These are phyloP conservation scores for Globisporangium solare DNA, from an alignment of 352 stramenopile species.

Conservation along the genomic window DNA sequence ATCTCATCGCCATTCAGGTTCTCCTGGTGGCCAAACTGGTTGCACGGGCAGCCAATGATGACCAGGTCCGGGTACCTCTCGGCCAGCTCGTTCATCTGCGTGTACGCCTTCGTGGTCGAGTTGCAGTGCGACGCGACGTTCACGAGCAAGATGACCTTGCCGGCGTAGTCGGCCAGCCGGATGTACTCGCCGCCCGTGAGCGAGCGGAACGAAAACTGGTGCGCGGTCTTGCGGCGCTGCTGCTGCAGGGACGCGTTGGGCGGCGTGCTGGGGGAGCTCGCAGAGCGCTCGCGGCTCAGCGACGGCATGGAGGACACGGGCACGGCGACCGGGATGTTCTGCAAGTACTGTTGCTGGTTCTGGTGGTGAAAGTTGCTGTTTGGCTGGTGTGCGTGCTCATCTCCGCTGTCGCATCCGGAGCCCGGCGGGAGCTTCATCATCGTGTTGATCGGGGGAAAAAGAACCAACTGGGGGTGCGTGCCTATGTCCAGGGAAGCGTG, in stretches of 20 bases:
- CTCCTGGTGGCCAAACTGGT: constrained; percentile 82
- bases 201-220: constrained; percentile 76
- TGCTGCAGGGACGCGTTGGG: background rate
- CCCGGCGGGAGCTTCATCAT: constrained; percentile 34
- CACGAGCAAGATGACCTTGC: constrained; percentile 63
- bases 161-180: constrained; percentile 57
- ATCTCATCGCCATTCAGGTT: constrained; percentile 80
- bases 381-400: constrained; percentile 13
- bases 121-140: constrained; percentile 84
- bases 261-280: too few species aligned
- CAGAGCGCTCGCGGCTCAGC: constrained; percentile 23
- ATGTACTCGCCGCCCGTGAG: constrained; percentile 57
- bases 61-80: constrained; percentile 58
- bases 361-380: constrained; percentile 14
- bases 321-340: constrained; percentile 56
- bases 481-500: background rate
- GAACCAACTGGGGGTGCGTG: background rate
- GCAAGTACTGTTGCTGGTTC: constrained; percentile 37
- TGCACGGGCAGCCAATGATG: constrained; percentile 73
- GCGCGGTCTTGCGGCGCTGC: constrained; percentile 46
- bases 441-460: background rate
- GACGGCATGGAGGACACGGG: constrained; percentile 35
- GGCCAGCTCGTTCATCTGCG: constrained; percentile 66
- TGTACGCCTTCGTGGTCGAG: constrained; percentile 68
- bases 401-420: constrained; percentile 26